These are phyloP conservation scores for Mrakia frigida DNA, from an alignment of 768 basidiomycete species.

Conservation along the genomic window DNA sequence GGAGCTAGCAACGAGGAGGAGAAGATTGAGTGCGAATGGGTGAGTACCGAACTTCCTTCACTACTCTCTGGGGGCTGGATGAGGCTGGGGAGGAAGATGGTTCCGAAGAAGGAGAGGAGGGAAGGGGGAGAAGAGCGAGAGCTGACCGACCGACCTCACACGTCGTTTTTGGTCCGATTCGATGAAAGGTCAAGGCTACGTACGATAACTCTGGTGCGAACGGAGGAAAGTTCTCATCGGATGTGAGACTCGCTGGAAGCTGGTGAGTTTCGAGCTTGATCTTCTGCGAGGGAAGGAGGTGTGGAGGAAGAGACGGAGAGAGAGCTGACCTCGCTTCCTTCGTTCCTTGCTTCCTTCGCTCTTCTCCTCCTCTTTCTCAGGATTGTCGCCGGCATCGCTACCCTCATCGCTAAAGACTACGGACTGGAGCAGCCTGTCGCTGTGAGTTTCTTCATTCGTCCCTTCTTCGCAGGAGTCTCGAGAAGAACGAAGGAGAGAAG, in stretches of 20 bases:
- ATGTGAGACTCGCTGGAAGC: constrained; percentile 77
- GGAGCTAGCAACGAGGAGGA: constrained; percentile 70
- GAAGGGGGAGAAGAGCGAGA: not conserved
- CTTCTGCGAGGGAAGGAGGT: not conserved
- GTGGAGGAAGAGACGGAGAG: not conserved
- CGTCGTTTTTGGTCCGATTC: constrained; percentile 41
- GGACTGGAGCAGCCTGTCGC: constrained; percentile 50
- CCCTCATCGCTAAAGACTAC: constrained; percentile 65
- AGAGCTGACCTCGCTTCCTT: not conserved
- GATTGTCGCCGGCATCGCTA: constrained; percentile 52
- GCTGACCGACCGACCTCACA: not conserved
- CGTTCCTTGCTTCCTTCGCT: not conserved
- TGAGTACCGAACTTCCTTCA: too few relatives aligned
- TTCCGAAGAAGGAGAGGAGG: not conserved
- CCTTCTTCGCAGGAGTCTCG: not conserved
- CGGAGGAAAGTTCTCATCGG: constrained; percentile 56
- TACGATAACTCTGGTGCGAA: constrained; percentile 76
- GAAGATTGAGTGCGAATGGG: constrained; percentile 70
- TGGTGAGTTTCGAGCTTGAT: constrained; percentile 46
- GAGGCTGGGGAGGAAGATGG: too few relatives aligned
- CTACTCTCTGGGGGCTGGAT: too few relatives aligned
- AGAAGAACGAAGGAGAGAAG: not conserved
- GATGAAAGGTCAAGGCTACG: constrained; percentile 71
- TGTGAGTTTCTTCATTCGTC: constrained; percentile 34
- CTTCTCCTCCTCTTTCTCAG: constrained; percentile 30